Evolutionary conservation across 2,329 filamentous ascomycete species (phyloP), one percentile per base, ranked within the genome.

Genomic region (Ceratocystis smalleyi): DNA sequence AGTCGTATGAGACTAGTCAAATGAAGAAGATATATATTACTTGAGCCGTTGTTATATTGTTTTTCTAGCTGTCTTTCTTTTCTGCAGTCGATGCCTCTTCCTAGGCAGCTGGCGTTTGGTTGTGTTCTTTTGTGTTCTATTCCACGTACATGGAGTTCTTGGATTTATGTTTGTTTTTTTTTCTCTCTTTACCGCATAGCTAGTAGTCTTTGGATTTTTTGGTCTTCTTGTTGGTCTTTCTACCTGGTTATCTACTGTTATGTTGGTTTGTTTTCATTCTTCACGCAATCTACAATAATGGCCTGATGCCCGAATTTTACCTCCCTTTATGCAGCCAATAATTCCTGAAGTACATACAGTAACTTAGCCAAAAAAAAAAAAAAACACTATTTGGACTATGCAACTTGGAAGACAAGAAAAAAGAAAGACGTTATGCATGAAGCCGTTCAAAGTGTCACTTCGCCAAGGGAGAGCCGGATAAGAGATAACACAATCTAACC

Each of bases 1-100:
- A 89, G 61, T 75, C 87, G 10, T 94, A 81, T 70, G 74, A 78
- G 0, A 76, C 79, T 63, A 78, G 79, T 1, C 78, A 83, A 64
- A 76, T 94, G 66, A 88, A 88, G 77, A 96, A 95, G 77, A 91
- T 97, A 24, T 99, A 86, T 72, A 96, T 97, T 66, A 89, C 89
- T 63, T 96, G 76, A 57, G 5, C 12, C 5, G 27, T 22, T 55
- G 51, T 15, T 57, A 1, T 27, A 24, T 17, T 10, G 19, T 51
- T 24, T 8, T 49, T 5, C 45, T 15, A 47, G 8, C 5, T 49
- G 17, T 3, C 47, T 49, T 24, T 49, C 22, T 49, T 49, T 24
- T 24, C 12, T 12, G 35, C 32, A 40, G 10, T 12, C 12, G 1
- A 12, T 10, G 0, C 8, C 1, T 24, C 7, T 49, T 10, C 47